phyloP scores from a whole-genome alignment of 768 basidiomycete genomes.

The Mycena chlorophos region DNA sequence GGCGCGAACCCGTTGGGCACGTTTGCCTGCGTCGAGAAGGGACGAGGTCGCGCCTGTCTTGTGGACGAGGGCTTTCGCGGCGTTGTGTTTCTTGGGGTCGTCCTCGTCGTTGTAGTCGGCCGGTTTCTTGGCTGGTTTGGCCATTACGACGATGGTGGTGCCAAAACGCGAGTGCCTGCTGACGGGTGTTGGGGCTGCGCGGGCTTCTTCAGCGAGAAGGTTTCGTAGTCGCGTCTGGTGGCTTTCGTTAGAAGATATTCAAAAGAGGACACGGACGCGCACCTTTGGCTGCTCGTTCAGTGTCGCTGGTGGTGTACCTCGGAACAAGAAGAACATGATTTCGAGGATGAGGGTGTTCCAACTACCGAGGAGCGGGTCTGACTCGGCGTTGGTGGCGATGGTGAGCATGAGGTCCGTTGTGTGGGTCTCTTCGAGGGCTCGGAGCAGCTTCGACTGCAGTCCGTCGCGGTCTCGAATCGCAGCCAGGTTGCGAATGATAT shows the following conservation, averaged over 20 bases:
- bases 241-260: conserved; percentile 35
- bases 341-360: conserved; percentile 93
- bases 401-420: conserved; percentile 81
- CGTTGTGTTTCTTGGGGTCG: conserved; percentile 26
- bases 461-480: conserved; percentile 79
- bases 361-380: conserved; percentile 76
- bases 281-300: conserved; percentile 68
- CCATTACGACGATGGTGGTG: conserved; percentile 83
- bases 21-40: conserved; percentile 87
- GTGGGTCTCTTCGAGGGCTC: conserved; percentile 60
- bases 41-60: conserved; percentile 49
- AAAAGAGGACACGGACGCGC: conserved; percentile 12
- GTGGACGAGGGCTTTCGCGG: conserved; percentile 22
- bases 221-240: conserved; percentile 76
- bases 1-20: conserved; percentile 76
- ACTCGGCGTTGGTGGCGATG: conserved; percentile 74
- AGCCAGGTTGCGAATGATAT: conserved; percentile 89
- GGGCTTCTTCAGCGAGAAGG: conserved; percentile 77
- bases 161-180: conserved; percentile 96
- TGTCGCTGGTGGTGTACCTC: conserved; percentile 66
- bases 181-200: conserved; percentile 51
- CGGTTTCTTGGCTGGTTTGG: conserved; percentile 57
- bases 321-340: conserved; percentile 87
- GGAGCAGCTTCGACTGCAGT: conserved; percentile 18
- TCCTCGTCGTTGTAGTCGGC: conserved; percentile 13